Evolutionary conservation across 257 asterid species (phyloP), one percentile per base, ranked within the genome.

Genomic region (Solanum rostratum): DNA sequence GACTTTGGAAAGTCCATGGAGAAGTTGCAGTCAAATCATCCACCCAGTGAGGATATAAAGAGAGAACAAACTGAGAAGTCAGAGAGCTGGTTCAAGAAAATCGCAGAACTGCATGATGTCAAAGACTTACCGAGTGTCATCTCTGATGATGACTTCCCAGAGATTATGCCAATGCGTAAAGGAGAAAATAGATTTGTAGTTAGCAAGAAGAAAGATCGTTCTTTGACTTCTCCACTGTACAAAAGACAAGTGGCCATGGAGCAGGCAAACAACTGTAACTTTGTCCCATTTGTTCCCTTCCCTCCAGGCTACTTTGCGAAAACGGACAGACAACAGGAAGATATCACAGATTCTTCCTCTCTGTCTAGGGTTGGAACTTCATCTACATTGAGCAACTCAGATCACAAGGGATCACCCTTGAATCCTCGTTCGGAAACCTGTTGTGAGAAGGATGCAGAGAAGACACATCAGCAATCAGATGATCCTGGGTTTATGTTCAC

Each of bases 271-370:
- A 86, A 74, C 62, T 39, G 95, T 14, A 91, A 86, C 81, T 95
- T 90, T 74, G 97, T 95, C 63, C 98, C 99, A 8, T 96, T 93
- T 71, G 99, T 96, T 81, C 98, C 99, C 20, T 95, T 96, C 88
- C 99, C 98, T 43, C 98, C 99, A n/a, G 98, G 93, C 81, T 94
- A 92, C 92, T 96, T 96, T 39, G 90, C 95, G 2, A 91, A 82
- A 87, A 91, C 90, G 86, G 94, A 89, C 24, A 18, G 90, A 20
- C 88, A 80, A 65, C 91, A 86, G 80, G 69, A 91, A 68, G 88
- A 30, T 45, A 76, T 62, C 63, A 74, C 84, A 54, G 88, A 71
- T 82, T 86, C 91, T 49, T 84, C 91, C 19, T 55, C 83, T 30
- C 37, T 84, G 54, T 24, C 87, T 55, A 71, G 39, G 13, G 52